Conservation (phyloP, 2,329 filamentous ascomycete genomes). For the Aspergillus texensis region DNA sequence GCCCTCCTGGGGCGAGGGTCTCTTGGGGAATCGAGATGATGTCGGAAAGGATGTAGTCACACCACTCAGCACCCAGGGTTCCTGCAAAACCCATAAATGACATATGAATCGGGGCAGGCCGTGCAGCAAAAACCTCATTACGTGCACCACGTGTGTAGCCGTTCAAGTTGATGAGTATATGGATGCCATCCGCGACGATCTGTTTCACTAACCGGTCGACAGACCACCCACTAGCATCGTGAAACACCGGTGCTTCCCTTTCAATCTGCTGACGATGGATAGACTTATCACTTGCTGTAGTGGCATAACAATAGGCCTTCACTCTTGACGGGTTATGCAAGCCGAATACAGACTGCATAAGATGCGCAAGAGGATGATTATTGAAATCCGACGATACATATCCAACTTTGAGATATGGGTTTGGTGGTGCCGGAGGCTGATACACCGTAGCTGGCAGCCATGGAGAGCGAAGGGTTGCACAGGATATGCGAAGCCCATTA, state of each 20-base stretch:
- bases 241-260: slow-evolving; percentile 85
- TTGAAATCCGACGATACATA: slow-evolving; percentile 99
- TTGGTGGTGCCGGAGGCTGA: slow-evolving; percentile 80
- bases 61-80: slow-evolving; percentile 95
- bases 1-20: slow-evolving; percentile 77
- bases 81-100: slow-evolving; percentile 99
- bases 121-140: slow-evolving; percentile 94
- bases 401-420: slow-evolving; percentile 82
- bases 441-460: slow-evolving; percentile 85
- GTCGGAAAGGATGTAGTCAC: slow-evolving; percentile 93
- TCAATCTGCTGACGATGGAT: slow-evolving; percentile 91
- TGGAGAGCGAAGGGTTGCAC: slow-evolving; percentile 79
- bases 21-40: slow-evolving; percentile 79
- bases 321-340: slow-evolving; percentile 75
- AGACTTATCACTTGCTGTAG: slow-evolving; percentile 86
- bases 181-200: slow-evolving; percentile 84
- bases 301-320: slow-evolving; percentile 93
- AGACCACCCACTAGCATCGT: slow-evolving; percentile 84
- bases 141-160: slow-evolving; percentile 95
- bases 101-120: slow-evolving; percentile 96
- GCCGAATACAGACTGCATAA: slow-evolving; percentile 99
- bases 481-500: slow-evolving; percentile 90
- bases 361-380: slow-evolving; percentile 91
- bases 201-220: slow-evolving; percentile 82
- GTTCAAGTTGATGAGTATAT: slow-evolving; percentile 96